Conservation (phyloP, 768 basidiomycete species). For the Gymnopilus junonius region DNA sequence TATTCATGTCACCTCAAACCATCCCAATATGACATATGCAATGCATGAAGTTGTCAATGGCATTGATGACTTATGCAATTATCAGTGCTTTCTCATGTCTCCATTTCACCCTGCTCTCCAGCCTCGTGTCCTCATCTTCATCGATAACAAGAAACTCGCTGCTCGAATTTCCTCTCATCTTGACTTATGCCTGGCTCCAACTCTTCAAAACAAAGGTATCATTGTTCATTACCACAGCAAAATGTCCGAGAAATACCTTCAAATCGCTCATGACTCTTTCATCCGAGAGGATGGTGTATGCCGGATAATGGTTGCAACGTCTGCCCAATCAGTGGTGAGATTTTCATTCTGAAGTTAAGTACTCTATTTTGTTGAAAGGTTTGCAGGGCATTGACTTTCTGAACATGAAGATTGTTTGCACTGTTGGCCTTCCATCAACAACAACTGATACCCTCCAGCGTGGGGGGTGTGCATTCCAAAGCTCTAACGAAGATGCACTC, state of each 20-base stretch:
- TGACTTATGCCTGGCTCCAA: slow-evolving; percentile 11
- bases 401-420: slow-evolving; percentile 25
- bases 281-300: slow-evolving; percentile 11
- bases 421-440: slow-evolving; percentile 16
- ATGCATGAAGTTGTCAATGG: neutral
- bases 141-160: slow-evolving; percentile 23
- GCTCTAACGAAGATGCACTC: slow-evolving; percentile 3
- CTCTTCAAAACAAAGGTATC: slow-evolving; percentile 11
- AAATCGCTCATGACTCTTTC: slow-evolving; percentile 21
- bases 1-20: neutral
- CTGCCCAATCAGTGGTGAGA: slow-evolving; percentile 19
- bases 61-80: neutral
- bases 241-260: slow-evolving; percentile 31
- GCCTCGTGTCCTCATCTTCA: neutral
- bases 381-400: slow-evolving; percentile 27
- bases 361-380: too few relatives aligned
- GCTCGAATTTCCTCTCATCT: slow-evolving; percentile 16
- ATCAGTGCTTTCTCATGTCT: neutral
- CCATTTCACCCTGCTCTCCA: neutral
- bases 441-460: slow-evolving; percentile 21
- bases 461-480: slow-evolving; percentile 19
- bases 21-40: neutral
- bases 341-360: too few relatives aligned
- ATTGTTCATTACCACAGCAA: slow-evolving; percentile 30
- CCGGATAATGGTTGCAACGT: slow-evolving; percentile 18